These are phyloP conservation scores for Ormosia emarginata DNA, from an alignment of 306 rosid species.

Conservation along the genomic window DNA sequence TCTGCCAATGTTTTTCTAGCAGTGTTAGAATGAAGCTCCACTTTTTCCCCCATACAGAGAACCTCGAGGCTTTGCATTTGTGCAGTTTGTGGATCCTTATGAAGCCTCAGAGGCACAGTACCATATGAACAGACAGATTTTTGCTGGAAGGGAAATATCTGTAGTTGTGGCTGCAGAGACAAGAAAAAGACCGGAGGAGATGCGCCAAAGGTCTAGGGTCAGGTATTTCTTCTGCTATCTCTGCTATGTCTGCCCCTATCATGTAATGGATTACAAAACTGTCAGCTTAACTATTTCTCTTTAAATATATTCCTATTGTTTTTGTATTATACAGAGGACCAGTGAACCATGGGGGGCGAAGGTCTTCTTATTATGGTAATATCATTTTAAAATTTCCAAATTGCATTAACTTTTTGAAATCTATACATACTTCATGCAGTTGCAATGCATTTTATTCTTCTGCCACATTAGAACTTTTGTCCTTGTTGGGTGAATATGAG, in stretches of 20 bases:
- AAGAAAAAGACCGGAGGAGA: constrained; percentile 96
- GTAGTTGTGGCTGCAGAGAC: constrained; percentile 94
- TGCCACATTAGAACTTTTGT: neutral
- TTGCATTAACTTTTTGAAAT: neutral
- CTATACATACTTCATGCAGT: neutral
- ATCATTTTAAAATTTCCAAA: neutral
- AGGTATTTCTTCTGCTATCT: constrained; percentile 42
- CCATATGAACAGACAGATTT: constrained; percentile 88
- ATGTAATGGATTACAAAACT: neutral
- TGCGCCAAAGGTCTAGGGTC: constrained; percentile 74
- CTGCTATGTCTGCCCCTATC: neutral
- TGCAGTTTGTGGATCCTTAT: constrained; percentile 89
- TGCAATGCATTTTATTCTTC: neutral
- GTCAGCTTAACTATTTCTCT: neutral
- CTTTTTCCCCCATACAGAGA: constrained; percentile 55
- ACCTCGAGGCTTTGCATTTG: constrained; percentile 99
- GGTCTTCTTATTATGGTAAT: constrained; percentile 82
- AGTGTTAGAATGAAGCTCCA: constrained; percentile 29
- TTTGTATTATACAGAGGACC: constrained; percentile 60
- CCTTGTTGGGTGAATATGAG: neutral
- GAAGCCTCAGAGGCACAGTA: constrained; percentile 98
- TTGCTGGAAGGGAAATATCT: constrained; percentile 97
- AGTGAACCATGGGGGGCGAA: constrained; percentile 56
- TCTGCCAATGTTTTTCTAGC: constrained; percentile 27
- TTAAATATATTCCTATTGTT: constrained; percentile 9